phyloP scores from a whole-genome alignment of 306 rosid genomes.

The Dalbergia cochinchinensis region DNA sequence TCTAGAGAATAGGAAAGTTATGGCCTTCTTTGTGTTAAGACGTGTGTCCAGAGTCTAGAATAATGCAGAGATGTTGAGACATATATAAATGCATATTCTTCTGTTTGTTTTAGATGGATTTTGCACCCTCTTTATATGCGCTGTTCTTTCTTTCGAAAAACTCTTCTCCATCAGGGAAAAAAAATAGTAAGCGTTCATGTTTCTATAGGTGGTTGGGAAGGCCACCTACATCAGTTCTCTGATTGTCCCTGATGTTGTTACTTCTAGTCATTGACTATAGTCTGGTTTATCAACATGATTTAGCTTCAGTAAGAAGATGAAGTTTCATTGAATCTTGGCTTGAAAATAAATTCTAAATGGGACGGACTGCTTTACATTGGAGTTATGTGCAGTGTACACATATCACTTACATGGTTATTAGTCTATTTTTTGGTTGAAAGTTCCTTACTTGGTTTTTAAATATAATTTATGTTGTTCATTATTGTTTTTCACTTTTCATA shows the following conservation, averaged over 20 bases:
- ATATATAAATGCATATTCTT: conserved; percentile 14
- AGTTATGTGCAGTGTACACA: conserved; percentile 22
- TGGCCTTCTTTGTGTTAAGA: conserved; percentile 17
- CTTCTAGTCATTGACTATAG: conserved; percentile 6
- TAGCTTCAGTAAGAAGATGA: conserved; percentile 2
- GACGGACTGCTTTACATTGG: conserved; percentile 6
- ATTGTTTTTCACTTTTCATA: conserved; percentile 28
- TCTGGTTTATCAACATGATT: conserved; percentile 27
- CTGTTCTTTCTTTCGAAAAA: conserved; percentile 26
- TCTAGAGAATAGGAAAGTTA: conserved; percentile 20
- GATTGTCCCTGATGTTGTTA: conserved; percentile 7
- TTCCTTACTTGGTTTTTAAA: conserved; percentile 31
- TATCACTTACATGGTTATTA: conserved; percentile 13
- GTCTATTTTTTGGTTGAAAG: conserved; percentile 37
- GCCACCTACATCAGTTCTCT: conserved; percentile 13
- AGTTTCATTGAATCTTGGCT: conserved; percentile 11
- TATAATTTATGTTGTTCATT: conserved; percentile 30
- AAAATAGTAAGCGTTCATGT: neutral
- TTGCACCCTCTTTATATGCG: neutral
- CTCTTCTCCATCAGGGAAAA: conserved; percentile 5
- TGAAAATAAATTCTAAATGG: neutral
- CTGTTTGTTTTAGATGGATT: conserved; percentile 24
- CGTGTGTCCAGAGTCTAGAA: conserved; percentile 10
- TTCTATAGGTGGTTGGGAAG: conserved; percentile 8
- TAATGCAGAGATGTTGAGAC: conserved; percentile 18